Percentiles rank a stretch among this genome's conserved stretches.
phyloP scores from a whole-genome alignment of 257 asterid species.

The Anisodus acutangulus region DNA sequence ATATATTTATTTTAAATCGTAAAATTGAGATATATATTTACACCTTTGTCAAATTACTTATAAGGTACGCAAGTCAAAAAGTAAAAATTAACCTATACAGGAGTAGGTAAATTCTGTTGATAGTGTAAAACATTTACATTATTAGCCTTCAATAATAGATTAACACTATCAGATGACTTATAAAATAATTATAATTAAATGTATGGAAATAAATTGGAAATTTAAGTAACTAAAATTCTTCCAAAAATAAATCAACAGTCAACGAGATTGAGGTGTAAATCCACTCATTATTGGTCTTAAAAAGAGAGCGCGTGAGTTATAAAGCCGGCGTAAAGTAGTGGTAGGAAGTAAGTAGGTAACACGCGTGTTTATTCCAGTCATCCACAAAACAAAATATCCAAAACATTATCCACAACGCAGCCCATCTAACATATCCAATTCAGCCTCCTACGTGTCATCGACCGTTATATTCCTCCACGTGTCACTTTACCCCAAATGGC shows the following conservation, averaged over 20 bases:
- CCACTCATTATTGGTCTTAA: constrained; percentile 39
- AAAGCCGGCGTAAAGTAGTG: constrained; percentile 50
- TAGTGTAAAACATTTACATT: too few species aligned
- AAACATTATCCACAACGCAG: constrained; percentile 52
- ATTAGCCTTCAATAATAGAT: too few species aligned
- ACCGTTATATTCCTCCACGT: constrained; percentile 51
- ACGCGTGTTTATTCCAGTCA: constrained; percentile 35
- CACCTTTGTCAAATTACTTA: too few species aligned
- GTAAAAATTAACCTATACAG: too few species aligned
- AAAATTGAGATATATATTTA: too few species aligned
- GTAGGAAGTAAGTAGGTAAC: not conserved
- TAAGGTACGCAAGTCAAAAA: too few species aligned
- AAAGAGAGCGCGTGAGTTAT: constrained; percentile 42
- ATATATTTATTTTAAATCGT: too few species aligned
- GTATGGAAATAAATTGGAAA: too few species aligned
- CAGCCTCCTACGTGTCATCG: constrained; percentile 51
- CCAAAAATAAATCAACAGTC: not conserved
- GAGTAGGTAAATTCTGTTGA: too few species aligned
- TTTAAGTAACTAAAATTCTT: too few species aligned
- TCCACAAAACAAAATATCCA: not conserved
- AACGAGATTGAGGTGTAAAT: not conserved
- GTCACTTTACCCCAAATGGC: constrained; percentile 38
- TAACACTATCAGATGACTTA: too few species aligned
- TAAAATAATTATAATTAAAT: too few species aligned
- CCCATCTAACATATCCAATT: constrained; percentile 26